Conservation (phyloP, 1,284 basidiomycete genomes). For the Leccinum fallax region DNA sequence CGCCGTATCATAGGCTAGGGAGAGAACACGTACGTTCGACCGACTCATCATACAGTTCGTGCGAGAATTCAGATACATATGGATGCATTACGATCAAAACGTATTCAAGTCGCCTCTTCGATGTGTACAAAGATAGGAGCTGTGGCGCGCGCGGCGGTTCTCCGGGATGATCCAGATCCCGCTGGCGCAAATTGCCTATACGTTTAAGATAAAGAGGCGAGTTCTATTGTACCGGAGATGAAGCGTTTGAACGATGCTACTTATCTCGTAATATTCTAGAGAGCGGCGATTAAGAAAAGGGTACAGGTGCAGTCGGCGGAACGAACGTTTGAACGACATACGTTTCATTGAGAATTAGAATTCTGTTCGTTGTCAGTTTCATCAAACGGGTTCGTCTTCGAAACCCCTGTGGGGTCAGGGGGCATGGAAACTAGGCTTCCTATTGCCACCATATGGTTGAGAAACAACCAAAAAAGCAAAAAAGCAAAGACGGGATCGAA, state of each 20-base stretch:
- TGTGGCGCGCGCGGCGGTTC: background rate
- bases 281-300: background rate
- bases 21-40: background rate
- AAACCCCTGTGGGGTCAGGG: background rate
- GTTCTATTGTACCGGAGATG: background rate
- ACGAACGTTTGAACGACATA: background rate
- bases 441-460: background rate
- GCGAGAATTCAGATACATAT: no score
- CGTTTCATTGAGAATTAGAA: background rate
- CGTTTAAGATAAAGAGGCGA: background rate
- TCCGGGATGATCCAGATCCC: background rate
- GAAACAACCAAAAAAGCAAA: background rate
- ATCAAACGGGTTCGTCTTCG: background rate
- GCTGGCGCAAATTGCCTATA: background rate
- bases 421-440: background rate
- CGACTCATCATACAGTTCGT: background rate
- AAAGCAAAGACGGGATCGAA: background rate
- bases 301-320: background rate
- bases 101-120: background rate
- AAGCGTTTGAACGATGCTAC: background rate
- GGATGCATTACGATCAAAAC: no score
- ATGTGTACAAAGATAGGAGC: background rate
- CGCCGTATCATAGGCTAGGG: no score
- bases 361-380: background rate
- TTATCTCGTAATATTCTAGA: background rate